phyloP scores from a whole-genome alignment of 2,329 filamentous ascomycete species.

The Paecilomyces dactylethromorphus region DNA sequence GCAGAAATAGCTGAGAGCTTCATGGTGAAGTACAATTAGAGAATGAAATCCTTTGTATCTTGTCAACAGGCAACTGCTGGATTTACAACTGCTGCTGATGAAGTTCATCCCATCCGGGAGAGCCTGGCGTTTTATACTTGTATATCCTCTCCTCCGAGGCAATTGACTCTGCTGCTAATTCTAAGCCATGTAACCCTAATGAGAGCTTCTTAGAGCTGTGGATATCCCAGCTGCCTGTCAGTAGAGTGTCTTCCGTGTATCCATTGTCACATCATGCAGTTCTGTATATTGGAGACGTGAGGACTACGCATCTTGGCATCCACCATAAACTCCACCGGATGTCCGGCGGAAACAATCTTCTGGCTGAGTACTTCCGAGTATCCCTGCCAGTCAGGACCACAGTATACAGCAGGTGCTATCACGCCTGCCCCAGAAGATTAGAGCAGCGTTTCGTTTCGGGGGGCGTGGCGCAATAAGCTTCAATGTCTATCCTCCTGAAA shows the following conservation, averaged over 20 bases:
- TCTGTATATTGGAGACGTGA: background rate
- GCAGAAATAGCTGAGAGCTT: constrained; percentile 2
- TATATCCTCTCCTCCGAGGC: background rate
- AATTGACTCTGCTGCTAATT: background rate
- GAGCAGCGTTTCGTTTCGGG: background rate
- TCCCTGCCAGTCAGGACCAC: background rate
- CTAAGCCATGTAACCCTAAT: background rate
- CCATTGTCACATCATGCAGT: background rate
- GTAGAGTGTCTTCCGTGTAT: background rate
- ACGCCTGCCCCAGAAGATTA: background rate
- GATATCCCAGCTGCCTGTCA: background rate
- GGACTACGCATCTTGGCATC: background rate
- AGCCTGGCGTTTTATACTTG: background rate
- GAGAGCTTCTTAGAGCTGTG: too few species aligned
- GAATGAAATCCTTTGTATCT: background rate
- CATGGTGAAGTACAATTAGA: background rate
- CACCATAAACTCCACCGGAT: background rate
- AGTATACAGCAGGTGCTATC: background rate
- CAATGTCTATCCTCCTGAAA: background rate
- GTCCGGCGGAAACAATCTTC: background rate
- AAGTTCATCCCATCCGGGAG: background rate
- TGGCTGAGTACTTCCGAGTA: background rate
- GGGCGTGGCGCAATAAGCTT: background rate
- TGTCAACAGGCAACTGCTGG: background rate
- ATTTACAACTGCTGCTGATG: too few species aligned